Evolutionary conservation across 257 asterid genomes (phyloP), one percentile per base, ranked within the genome.

Genomic region (Nicotiana tomentosiformis): DNA sequence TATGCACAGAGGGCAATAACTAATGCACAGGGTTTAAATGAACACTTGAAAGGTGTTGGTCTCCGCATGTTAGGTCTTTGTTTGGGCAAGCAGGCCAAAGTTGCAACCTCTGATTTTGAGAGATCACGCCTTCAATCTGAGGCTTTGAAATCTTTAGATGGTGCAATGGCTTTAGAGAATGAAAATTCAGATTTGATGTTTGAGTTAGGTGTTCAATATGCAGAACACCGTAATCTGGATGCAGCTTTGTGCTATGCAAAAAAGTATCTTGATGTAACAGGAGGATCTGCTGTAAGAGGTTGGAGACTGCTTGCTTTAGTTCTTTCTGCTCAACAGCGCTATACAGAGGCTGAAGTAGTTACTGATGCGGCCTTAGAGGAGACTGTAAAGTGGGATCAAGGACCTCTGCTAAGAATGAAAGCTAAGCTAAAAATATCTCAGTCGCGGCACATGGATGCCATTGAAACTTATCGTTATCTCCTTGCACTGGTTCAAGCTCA

Each of bases 401-500:
- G 97, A 57, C 93, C 97, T 49, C 90, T 96, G 67, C 97, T 96
- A 55, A 87, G 97, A 86, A 88, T 90, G 93, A 96, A 94, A 82
- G 99, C 98, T 68, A 92, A 92, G 88, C 92, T 96, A 78, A 95
- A 94, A 87, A 84, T 87, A 84, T 89, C 97, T 53, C 98, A 89
- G 90, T 93, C 97, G 5, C 88, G 55, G 43, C 95, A 91, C 87
- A 90, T 87, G 66, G 97, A 94, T 78, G 97, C 99, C 7, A 87
- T 96, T 77, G 97, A 96, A 88, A 93, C 98, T 85, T 96, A 90
- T 43, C 93, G 98, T 7, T 81, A 88, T 86, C 97, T 96, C 86
- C 98, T 96, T 85, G 98, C 98, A 62, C 84, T 96, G 84, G 98
- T 96, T 82, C 99, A 94, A 85, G 96, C 98, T 78, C 98, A 96